phyloP scores from a whole-genome alignment of 2,329 filamentous ascomycete species.

The Verticillium zaregamsianum region DNA sequence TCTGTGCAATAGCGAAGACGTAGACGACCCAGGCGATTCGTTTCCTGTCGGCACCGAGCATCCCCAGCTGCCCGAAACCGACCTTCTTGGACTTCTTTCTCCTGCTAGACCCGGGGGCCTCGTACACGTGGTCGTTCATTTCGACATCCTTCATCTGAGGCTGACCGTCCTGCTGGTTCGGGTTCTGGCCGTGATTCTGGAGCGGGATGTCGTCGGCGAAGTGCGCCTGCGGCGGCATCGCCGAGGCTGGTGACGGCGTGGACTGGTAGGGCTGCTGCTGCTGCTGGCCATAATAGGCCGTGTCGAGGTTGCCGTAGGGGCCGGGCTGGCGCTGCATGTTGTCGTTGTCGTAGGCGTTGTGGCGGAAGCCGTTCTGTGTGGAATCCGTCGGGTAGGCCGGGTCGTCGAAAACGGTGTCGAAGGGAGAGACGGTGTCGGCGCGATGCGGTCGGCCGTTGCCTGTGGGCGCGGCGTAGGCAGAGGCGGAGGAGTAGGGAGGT shows the following conservation, averaged over 20 bases:
- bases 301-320: conserved; percentile 40
- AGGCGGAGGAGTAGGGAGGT: conserved; percentile 26
- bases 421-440: conserved; percentile 47
- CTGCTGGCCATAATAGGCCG: conserved; percentile 47
- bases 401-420: conserved; percentile 65
- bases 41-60: conserved; percentile 52
- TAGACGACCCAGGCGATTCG: conserved; percentile 79
- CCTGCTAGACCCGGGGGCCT: conserved; percentile 31
- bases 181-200: conserved; percentile 34
- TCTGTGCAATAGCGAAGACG: conserved; percentile 69
- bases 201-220: conserved; percentile 53
- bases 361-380: conserved; percentile 16
- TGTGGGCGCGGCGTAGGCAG: conserved; percentile 5
- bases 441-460: conserved; percentile 23
- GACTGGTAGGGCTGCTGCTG: conserved; percentile 23
- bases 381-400: conserved; percentile 57
- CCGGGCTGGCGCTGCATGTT: conserved; percentile 19
- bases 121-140: conserved; percentile 57
- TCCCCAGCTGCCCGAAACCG: conserved; percentile 55
- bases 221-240: conserved; percentile 19
- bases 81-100: conserved; percentile 36
- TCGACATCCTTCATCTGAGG: conserved; percentile 33
- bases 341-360: conserved; percentile 19
- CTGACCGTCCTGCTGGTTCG: neutral
- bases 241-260: conserved; percentile 24